These are phyloP conservation scores for Hirsutella minnesotensis DNA, from an alignment of 2,329 filamentous ascomycete genomes.

Conservation along the genomic window DNA sequence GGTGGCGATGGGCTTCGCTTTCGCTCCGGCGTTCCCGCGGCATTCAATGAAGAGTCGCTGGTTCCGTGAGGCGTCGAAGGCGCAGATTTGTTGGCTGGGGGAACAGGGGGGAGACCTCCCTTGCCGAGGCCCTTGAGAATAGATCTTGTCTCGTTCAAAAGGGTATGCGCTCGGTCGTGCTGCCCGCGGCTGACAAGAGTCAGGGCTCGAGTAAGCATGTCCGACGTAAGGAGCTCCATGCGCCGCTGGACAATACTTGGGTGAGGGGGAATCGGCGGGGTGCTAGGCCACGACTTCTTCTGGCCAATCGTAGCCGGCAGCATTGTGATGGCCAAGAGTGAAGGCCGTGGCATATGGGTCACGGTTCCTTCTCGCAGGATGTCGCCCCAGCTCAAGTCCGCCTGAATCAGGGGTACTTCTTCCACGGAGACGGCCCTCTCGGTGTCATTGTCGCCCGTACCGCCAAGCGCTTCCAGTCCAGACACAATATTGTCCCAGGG, in stretches of 20 bases:
- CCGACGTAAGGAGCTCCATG: constrained; percentile 94
- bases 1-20: constrained; percentile 45
- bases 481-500: constrained; percentile 97
- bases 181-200: constrained; percentile 85
- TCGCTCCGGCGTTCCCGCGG: constrained; percentile 36
- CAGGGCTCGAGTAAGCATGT: constrained; percentile 89
- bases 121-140: constrained; percentile 95
- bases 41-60: constrained; percentile 30
- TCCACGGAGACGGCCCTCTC: constrained; percentile 77
- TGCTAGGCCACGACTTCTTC: constrained; percentile 52
- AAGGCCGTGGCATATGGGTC: constrained; percentile 78
- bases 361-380: constrained; percentile 80
- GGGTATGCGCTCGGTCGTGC: constrained; percentile 84
- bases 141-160: constrained; percentile 84
- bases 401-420: constrained; percentile 89
- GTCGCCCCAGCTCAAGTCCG: constrained; percentile 87
- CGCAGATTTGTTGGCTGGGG: constrained; percentile 36
- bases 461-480: constrained; percentile 83
- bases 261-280: constrained; percentile 84
- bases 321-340: constrained; percentile 91
- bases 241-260: constrained; percentile 89
- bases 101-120: constrained; percentile 82
- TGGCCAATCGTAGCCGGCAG: constrained; percentile 55
- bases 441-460: constrained; percentile 75
- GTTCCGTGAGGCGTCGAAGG: constrained; percentile 37